Evolutionary conservation across 371 early-diverging fungal genomes (phyloP).

Genomic region (Chytridium lagenaria): DNA sequence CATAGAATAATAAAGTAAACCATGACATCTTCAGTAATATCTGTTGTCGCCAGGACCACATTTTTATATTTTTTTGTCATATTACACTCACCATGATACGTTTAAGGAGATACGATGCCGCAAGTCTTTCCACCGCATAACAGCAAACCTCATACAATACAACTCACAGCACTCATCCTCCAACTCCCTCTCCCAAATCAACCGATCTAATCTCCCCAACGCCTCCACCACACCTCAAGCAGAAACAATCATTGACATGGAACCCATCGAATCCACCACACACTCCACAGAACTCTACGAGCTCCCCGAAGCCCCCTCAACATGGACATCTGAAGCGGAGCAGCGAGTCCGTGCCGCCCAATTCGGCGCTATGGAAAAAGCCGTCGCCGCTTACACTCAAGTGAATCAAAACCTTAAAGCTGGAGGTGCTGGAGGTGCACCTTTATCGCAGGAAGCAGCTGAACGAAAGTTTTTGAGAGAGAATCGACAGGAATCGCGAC

Average conservation of each 20-base stretch:
- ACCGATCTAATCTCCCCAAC: too few species aligned
- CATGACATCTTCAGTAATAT: too few species aligned
- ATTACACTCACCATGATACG: too few species aligned
- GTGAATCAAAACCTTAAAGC: not conserved
- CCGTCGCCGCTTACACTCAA: not conserved
- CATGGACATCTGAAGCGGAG: constrained; percentile 6
- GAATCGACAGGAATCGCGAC: constrained; percentile 12
- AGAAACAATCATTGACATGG: constrained; percentile 9
- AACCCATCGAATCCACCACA: constrained; percentile 4
- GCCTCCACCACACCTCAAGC: too few species aligned
- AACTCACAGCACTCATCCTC: too few species aligned
- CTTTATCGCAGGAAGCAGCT: constrained; percentile 7
- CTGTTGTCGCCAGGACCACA: too few species aligned
- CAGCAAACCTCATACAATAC: too few species aligned
- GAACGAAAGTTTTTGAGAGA: constrained; percentile 17
- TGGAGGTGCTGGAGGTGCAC: not conserved
- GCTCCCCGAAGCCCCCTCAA: constrained; percentile 11
- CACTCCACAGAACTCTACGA: not conserved
- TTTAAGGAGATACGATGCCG: too few species aligned
- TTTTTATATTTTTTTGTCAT: too few species aligned
- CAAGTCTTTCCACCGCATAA: too few species aligned
- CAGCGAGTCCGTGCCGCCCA: not conserved
- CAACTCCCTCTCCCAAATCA: too few species aligned
- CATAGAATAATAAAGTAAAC: too few species aligned
- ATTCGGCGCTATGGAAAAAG: constrained; percentile 11